Conservation (phyloP, 306 rosid species). For the Datisca glomerata region DNA sequence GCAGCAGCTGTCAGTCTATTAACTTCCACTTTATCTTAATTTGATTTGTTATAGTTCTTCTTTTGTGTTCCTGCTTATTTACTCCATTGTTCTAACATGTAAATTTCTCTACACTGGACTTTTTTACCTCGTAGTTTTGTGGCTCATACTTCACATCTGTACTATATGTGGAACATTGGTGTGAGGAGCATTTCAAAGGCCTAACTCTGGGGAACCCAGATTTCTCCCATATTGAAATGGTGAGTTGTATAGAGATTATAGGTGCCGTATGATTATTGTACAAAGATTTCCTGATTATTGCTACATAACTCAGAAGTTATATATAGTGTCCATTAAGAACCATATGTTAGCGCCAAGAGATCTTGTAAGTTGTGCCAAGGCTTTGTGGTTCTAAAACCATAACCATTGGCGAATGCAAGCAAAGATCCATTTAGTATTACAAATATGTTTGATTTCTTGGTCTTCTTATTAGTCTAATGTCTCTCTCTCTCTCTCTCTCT, state of each 20-base stretch:
- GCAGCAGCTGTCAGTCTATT: conserved; percentile 65
- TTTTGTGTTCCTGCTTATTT: conserved; percentile 5
- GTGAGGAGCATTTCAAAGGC: conserved; percentile 67
- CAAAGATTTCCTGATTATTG: conserved; percentile 9
- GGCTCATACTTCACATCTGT: conserved; percentile 79
- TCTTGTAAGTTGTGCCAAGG: no score
- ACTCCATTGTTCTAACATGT: conserved; percentile 6
- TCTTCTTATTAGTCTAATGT: neutral
- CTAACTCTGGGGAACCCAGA: conserved; percentile 71
- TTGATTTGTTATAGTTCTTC: conserved; percentile 5
- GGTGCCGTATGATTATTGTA: no score
- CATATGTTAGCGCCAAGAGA: no score
- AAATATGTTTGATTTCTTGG: no score
- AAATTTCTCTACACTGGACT: conserved; percentile 14
- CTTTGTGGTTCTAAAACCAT: no score
- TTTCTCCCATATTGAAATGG: conserved; percentile 73
- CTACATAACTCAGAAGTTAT: no score
- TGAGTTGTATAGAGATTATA: conserved; percentile 19
- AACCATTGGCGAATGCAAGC: no score
- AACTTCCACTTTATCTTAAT: no score
- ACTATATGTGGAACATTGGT: conserved; percentile 93
- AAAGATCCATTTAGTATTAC: no score
- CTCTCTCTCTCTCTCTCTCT: neutral
- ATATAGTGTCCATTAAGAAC: no score
- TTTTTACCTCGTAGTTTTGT: conserved; percentile 35